Base-by-base conservation (phyloP, 805 yeast species). In the Candida patagonica region DNA sequence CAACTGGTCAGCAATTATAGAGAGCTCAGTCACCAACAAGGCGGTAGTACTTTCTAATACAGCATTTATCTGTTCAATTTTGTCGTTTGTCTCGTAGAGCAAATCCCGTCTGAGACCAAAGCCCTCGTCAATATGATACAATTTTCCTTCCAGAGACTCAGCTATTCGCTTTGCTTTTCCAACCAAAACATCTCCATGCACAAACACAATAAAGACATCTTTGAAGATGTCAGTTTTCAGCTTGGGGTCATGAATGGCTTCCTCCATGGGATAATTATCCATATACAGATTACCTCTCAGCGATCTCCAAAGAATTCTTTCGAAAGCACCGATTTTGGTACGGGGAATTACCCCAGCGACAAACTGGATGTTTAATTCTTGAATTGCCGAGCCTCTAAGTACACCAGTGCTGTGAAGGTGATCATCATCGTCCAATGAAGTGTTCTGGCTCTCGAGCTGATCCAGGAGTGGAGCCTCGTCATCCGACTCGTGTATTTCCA, bases 251-350 rank as follows among this genome's bases (percentile, higher is more conserved):
- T 70, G 70, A 34, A 84, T 61, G 19, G 76, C 71, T 50, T 80
- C 81, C 2, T 74, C 73, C 40, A 87, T 73, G 46, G 85, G 88
- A 37, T 73, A 72, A 48, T 81, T 73, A 49, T 80, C 78, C 61
- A 88, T 76, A 56, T 73, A 84, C 48, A 92, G 66, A 59, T 92
- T 92, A 56, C 98, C 98, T 60, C 98, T 77, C 44, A 92, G 70
- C 8, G 83, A 77, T 63, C 99, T 75, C 95, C 96, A 92, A 35
- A 92, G 66, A 42, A 92, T 85, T 49, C 78, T 80, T 57, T 88
- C 89, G 44, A 92, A 66, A 1, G 80, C 67, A 13, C 69, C 74
- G 25, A 84, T 70, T 53, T 80, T 83, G 6, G 70, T 72, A 49
- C 94, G 73, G 30, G 76, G 71, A 35, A 92, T 80, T 7, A 87